These are phyloP conservation scores for Penicillium angulare DNA, from an alignment of 495 filamentous ascomycete genomes.

Conservation along the genomic window DNA sequence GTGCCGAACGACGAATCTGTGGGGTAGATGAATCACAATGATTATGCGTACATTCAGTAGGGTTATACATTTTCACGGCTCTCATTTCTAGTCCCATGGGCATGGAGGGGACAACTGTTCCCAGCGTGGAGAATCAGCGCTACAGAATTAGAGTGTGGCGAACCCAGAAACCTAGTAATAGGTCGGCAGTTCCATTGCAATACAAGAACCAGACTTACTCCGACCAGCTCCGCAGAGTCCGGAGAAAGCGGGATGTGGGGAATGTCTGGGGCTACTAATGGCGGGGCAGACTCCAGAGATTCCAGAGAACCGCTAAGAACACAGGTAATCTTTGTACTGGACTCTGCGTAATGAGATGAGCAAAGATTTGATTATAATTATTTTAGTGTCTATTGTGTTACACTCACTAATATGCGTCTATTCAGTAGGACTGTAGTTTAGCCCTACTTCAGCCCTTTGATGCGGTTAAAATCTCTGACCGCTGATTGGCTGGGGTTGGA, in stretches of 20 bases:
- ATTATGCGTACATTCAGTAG: not conserved
- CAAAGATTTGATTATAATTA: too few species aligned
- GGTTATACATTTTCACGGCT: not conserved
- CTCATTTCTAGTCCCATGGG: not conserved
- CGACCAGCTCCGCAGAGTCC: constrained; percentile 5
- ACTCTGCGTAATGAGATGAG: too few species aligned
- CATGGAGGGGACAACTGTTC: not conserved
- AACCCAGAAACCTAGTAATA: not conserved
- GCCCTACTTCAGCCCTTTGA: too few species aligned
- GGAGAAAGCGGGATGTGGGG: constrained; percentile 14
- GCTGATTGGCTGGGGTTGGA: not conserved
- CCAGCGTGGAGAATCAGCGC: not conserved
- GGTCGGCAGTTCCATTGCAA: constrained; percentile 2
- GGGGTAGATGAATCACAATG: not conserved
- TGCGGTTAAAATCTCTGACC: not conserved
- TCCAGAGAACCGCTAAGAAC: not conserved
- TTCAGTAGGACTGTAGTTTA: too few species aligned
- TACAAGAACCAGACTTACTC: constrained; percentile 11
- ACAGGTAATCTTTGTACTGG: too few species aligned
- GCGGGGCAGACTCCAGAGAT: constrained; percentile 4
- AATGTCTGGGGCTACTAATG: constrained; percentile 8
- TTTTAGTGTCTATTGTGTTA: too few species aligned
- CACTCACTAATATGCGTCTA: too few species aligned
- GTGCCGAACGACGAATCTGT: not conserved
- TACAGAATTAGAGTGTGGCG: not conserved